phyloP scores from a whole-genome alignment of 2,329 filamentous ascomycete genomes.

The Ophiostoma populinum region DNA sequence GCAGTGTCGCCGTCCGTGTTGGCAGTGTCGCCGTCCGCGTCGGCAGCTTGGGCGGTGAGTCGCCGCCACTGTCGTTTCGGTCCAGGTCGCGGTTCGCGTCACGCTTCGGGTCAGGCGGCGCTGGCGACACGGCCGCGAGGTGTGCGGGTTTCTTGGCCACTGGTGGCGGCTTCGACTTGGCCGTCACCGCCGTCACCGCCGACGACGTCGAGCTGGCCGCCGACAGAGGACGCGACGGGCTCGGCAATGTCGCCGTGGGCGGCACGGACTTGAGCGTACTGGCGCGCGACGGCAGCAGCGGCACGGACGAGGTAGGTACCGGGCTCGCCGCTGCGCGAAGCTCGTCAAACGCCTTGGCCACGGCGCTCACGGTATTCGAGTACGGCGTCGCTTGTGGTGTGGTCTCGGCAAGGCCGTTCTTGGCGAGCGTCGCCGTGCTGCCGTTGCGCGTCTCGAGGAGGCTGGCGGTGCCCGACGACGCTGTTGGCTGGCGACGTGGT shows the following conservation, averaged over 20 bases:
- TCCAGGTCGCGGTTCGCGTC: background rate
- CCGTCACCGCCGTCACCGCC: conserved; percentile 1
- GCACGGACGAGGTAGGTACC: conserved; percentile 1
- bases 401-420: too few relatives aligned
- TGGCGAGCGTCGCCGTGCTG: background rate
- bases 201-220: conserved; percentile 19
- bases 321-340: conserved; percentile 5
- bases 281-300: background rate
- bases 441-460: background rate
- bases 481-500: background rate
- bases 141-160: conserved; percentile 48
- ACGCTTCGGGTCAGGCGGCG: conserved; percentile 6
- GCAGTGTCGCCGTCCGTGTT: too few relatives aligned
- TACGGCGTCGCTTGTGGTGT: background rate
- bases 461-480: background rate
- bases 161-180: conserved; percentile 33
- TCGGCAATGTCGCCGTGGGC: background rate
- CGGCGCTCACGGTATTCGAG: conserved; percentile 3
- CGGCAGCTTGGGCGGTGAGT: conserved; percentile 10
- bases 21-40: conserved; percentile 13
- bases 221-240: conserved; percentile 14
- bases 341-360: conserved; percentile 9
- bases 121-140: conserved; percentile 19
- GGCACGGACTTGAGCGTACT: background rate
- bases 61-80: conserved; percentile 5